Percentiles rank a stretch among this genome's conserved stretches.
These are phyloP conservation scores for Monosporascus sp. DNA, from an alignment of 2,329 filamentous ascomycete genomes.

Conservation along the genomic window DNA sequence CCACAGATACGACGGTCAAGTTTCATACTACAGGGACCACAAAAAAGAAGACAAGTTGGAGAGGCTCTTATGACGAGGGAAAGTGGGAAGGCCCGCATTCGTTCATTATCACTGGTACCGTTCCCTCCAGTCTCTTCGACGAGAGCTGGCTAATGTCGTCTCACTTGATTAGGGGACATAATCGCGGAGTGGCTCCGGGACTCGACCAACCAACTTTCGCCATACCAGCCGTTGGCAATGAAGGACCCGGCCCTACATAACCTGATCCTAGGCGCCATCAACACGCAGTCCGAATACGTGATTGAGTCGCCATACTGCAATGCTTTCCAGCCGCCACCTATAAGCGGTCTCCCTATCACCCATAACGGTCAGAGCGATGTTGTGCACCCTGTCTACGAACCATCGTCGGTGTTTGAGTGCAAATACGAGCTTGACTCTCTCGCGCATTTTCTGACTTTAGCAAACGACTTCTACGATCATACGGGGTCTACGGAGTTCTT, in stretches of 20 bases:
- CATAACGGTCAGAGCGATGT: conserved; percentile 76
- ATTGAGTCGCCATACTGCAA: conserved; percentile 97
- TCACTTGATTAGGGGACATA: conserved; percentile 53
- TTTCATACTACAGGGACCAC: conserved; percentile 75
- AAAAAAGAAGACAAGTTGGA: conserved; percentile 33
- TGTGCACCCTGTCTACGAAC: conserved; percentile 85
- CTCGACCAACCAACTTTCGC: conserved; percentile 86
- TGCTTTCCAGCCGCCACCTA: conserved; percentile 90
- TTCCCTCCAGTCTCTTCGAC: not conserved
- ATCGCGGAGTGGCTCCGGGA: conserved; percentile 90
- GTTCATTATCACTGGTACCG: conserved; percentile 77
- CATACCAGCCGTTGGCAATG: conserved; percentile 80
- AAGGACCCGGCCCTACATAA: conserved; percentile 73
- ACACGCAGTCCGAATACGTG: conserved; percentile 92
- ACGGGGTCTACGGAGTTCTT: conserved; percentile 76
- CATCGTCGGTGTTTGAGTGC: conserved; percentile 86
- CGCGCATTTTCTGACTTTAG: conserved; percentile 80
- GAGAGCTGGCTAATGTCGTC: not conserved
- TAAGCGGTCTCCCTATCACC: conserved; percentile 66
- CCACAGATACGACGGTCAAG: conserved; percentile 81
- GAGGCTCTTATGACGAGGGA: conserved; percentile 43
- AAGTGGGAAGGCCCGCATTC: conserved; percentile 82
- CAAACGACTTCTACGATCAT: conserved; percentile 79
- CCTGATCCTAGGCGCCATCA: conserved; percentile 87
- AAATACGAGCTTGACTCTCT: conserved; percentile 98